phyloP scores from a whole-genome alignment of 1,284 basidiomycete genomes.

The Erythrobasidium hasegawianum region DNA sequence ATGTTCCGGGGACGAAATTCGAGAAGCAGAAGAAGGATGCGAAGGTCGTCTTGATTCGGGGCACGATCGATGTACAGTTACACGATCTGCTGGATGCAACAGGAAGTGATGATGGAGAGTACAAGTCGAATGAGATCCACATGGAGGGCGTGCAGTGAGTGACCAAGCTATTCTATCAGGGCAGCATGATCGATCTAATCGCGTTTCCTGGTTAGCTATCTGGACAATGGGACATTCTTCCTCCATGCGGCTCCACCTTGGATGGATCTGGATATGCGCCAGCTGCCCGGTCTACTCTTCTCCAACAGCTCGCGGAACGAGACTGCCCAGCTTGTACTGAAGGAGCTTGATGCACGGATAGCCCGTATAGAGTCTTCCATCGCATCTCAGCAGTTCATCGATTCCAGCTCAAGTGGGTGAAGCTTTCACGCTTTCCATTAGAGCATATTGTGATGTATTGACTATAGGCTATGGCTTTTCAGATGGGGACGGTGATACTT shows the following conservation, averaged over 20 bases:
- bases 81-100: constrained; percentile 13
- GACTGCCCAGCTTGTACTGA: constrained; percentile 44
- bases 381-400: not conserved
- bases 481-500: constrained; percentile 10
- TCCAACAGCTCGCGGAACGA: constrained; percentile 35
- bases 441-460: not conserved
- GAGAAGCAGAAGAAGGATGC: not conserved
- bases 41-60: constrained; percentile 13
- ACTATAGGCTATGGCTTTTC: not conserved
- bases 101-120: constrained; percentile 11
- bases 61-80: constrained; percentile 14
- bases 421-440: not conserved
- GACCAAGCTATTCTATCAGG: not conserved
- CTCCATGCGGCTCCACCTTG: constrained; percentile 38
- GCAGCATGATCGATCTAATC: not conserved
- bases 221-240: constrained; percentile 40
- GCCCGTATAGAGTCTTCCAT: constrained; percentile 16
- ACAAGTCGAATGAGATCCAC: constrained; percentile 34
- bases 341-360: constrained; percentile 44
- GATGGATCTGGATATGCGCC: constrained; percentile 40
- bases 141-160: constrained; percentile 43
- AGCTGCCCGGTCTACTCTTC: constrained; percentile 41
- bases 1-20: constrained; percentile 26
- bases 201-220: constrained; percentile 34
- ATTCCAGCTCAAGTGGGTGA: constrained; percentile 2